A percentile compares a stretch with the other conserved stretches of the same genome.
Evolutionary conservation across 2,329 filamentous ascomycete species (phyloP).

Genomic region (Phialophora expanda): DNA sequence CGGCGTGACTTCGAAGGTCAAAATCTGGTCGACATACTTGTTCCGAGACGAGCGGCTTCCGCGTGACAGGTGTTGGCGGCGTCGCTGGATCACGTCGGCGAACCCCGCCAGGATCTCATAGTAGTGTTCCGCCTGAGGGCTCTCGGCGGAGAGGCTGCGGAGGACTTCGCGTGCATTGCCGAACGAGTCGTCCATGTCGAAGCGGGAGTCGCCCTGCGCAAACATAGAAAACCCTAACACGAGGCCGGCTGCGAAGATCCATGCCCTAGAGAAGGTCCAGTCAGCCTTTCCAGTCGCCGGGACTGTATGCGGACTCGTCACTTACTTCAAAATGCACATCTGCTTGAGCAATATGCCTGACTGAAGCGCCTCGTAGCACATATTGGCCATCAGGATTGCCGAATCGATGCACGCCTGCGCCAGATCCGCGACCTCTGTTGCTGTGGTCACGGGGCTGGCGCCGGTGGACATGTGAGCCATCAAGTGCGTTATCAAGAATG

Average conservation of each 20-base stretch:
- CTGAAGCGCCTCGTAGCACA: conserved; percentile 56
- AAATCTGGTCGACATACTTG: conserved; percentile 47
- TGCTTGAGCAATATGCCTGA: conserved; percentile 57
- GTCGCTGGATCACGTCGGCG: conserved; percentile 53
- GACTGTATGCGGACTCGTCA: background rate
- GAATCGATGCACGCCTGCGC: conserved; percentile 62
- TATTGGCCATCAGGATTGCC: conserved; percentile 61
- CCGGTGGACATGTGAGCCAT: conserved; percentile 39
- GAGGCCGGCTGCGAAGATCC: conserved; percentile 63
- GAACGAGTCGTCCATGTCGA: conserved; percentile 58
- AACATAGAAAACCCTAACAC: conserved; percentile 64
- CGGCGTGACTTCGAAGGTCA: conserved; percentile 41
- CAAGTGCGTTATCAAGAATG: conserved; percentile 60
- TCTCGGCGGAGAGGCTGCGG: conserved; percentile 54
- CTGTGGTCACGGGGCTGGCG: conserved; percentile 4
- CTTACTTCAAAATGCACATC: conserved; percentile 66
- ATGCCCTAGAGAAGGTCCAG: conserved; percentile 48
- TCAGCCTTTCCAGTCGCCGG: background rate
- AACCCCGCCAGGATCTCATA: conserved; percentile 60
- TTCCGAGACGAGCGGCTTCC: conserved; percentile 41
- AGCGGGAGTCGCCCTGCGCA: conserved; percentile 53
- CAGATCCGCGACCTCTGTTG: conserved; percentile 42
- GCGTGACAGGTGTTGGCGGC: conserved; percentile 46
- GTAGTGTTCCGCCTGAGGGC: conserved; percentile 64
- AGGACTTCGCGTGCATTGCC: conserved; percentile 58